Base-by-base conservation (phyloP, 1,284 basidiomycete genomes). In the Bjerkandera adusta region DNA sequence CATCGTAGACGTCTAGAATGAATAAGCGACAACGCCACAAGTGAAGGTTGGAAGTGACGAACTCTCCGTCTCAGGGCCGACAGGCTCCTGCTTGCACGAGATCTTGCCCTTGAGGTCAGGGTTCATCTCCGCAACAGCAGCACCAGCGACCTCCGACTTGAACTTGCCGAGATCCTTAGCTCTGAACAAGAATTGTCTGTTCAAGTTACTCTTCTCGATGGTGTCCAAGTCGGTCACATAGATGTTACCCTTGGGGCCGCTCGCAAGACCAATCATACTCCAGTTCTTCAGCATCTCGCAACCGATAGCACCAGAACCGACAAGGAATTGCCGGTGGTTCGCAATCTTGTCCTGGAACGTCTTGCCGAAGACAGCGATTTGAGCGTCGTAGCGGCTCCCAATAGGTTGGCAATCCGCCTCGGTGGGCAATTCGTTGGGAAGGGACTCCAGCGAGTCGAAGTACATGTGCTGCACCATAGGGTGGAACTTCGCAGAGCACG, bases 241-340 rank as follows among this genome's bases (percentile, higher is more conserved):
- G 52, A 99, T 93, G 45, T 80, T 71, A 18, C 93, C 97, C 44
- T 85, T 73, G 12, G 83, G 75, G 3, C 91, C 92, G 33, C 87
- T 80, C 11, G 83, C 96, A 38, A 99, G 74, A 56, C 97, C 97
- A 82, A 99, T 97, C 93, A 99, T 94, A 59, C 91, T 89, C 97
- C 97, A 99, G 70, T 99, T 99, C 78, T 99, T 99, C 62, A 99
- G 73, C 97, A 99, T 99, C 71, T 99, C 97, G 64, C 97, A 99
- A 20, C 97, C 97, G 65, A 99, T 99, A 36, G 97, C 97, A 50
- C 97, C 97, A 18, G 96, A 88, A 6, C 97, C 97, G 43, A 99
- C 97, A 24, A 99, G 79, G 80, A 99, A 99, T 64, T 99, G 92
- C 35, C 90, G 80, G 64, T 92, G 85, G 63, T 92, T 90, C 44